Base-by-base conservation (phyloP, 345 rosid genomes). In the Brassica nigra region DNA sequence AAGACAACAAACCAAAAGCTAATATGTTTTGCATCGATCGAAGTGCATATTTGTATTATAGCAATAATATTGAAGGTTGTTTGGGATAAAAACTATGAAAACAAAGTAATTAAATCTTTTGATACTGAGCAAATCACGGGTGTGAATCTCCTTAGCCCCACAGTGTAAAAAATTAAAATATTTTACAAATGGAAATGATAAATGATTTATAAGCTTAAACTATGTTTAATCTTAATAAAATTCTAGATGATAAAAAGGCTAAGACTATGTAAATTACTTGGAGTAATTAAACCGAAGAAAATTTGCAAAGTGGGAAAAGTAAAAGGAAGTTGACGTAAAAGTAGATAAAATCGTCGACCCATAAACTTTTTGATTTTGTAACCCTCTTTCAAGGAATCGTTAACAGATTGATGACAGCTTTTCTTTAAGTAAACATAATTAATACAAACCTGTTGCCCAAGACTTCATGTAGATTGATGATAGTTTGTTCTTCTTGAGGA, bases 401-500 rank as follows among this genome's bases (percentile, higher is more conserved):
- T 52, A 52, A 14, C 58, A 52, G 58, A 49, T 44, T 57, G 18
- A 61, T 61, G 23, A 77, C 33, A 0, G 54, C n/a, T 5, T 15
- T 64, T 70, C 4, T 20, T 28, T 8, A 7, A 23, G 28, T 5
- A 4, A 62, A 30, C 2, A 31, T 23, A 23, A 23, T 23, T 23
- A 52, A 39, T 49, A 68, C 81, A 8, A 74, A 90, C 94, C 88
- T 90, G 67, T 92, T 90, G 36, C 97, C 94, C 0, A 90, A 62
- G 78, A 58, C 49, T 73, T 87, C 80, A 77, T 92, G 95, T 37
- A 90, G 74, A 14, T 88, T 67, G 81, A 92, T 86, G 66, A 92
- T 88, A 63, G 90, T 81, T 8, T 90, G 86, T 64, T 92, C 97
- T 80, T 92, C 97, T 84, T 89, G 92, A 42, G 73, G 74, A 73